Conservation (phyloP, 495 filamentous ascomycete genomes). For the Astrothelium subdiscretum region DNA sequence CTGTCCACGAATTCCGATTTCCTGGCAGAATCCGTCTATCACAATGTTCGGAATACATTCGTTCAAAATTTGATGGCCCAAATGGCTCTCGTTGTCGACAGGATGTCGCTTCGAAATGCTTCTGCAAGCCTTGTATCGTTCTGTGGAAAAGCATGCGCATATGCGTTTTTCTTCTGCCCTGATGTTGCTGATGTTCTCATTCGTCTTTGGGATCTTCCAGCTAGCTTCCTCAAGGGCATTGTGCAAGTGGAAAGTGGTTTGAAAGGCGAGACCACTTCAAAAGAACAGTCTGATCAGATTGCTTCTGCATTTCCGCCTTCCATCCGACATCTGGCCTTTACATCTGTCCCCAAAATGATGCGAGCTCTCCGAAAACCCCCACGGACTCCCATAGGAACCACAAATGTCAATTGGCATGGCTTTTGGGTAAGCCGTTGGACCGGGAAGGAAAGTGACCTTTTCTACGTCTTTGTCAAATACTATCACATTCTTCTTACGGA, state of each 20-base stretch:
- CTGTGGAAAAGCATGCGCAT: slow-evolving; percentile 86
- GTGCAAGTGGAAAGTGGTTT: slow-evolving; percentile 50
- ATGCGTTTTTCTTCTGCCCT: slow-evolving; percentile 92
- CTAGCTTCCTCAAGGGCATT: slow-evolving; percentile 56
- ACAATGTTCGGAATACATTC: slow-evolving; percentile 90
- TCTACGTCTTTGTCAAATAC: slow-evolving; percentile 89
- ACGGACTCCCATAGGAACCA: slow-evolving; percentile 54
- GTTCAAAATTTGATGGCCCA: slow-evolving; percentile 76
- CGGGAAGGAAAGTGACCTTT: slow-evolving; percentile 81
- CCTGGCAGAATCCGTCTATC: slow-evolving; percentile 76
- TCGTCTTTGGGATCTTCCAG: slow-evolving; percentile 64
- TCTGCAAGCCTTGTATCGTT: slow-evolving; percentile 87
- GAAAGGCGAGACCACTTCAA: slow-evolving; percentile 26
- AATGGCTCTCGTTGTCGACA: slow-evolving; percentile 80
- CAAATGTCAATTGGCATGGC: slow-evolving; percentile 72
- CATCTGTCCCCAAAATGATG: slow-evolving; percentile 49
- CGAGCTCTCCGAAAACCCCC: slow-evolving; percentile 57
- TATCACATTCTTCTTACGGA: slow-evolving; percentile 75
- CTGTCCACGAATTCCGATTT: slow-evolving; percentile 62
- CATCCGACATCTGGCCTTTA: slow-evolving; percentile 61
- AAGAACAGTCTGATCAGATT: slow-evolving; percentile 41
- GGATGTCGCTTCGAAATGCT: slow-evolving; percentile 80
- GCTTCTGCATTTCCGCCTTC: slow-evolving; percentile 59
- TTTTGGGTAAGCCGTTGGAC: slow-evolving; percentile 80
- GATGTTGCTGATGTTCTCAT: slow-evolving; percentile 80